These are phyloP conservation scores for Dissophora ornata DNA, from an alignment of 192 early-diverging fungal species.

Conservation along the genomic window DNA sequence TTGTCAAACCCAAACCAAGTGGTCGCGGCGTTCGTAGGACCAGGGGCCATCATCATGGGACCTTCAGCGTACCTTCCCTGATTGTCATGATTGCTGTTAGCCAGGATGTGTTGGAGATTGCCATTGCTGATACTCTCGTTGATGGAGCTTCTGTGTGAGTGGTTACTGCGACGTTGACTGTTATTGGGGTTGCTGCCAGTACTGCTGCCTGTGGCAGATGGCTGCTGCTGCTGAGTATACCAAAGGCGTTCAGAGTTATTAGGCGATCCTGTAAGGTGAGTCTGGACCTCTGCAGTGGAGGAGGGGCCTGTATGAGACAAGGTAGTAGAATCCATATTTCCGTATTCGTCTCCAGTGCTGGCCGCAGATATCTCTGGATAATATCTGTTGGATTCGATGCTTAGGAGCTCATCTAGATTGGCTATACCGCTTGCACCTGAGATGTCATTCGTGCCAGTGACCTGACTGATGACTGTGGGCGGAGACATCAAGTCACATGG, in stretches of 20 bases:
- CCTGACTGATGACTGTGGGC: constrained; percentile 17
- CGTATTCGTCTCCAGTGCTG: background rate
- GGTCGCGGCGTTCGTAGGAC: background rate
- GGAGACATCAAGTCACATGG: background rate
- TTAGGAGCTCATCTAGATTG: constrained; percentile 27
- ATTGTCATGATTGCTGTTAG: background rate
- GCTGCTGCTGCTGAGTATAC: constrained; percentile 15
- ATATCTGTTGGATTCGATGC: constrained; percentile 15
- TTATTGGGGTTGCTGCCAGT: constrained; percentile 12
- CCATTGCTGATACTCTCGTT: constrained; percentile 1
- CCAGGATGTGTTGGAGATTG: background rate
- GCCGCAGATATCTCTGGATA: background rate
- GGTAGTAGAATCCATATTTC: constrained; percentile 12
- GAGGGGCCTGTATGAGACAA: constrained; percentile 13
- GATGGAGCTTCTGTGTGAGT: constrained; percentile 9
- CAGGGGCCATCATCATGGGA: background rate
- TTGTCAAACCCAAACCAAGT: constrained; percentile 25
- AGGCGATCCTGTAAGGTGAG: background rate
- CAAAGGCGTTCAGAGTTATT: constrained; percentile 17
- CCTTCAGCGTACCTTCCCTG: background rate
- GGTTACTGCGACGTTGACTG: background rate
- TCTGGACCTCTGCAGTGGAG: constrained; percentile 1
- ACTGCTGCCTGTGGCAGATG: constrained; percentile 1
- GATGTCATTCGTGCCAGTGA: constrained; percentile 20
- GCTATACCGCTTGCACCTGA: constrained; percentile 15